Conservation (phyloP, 305 asterid genomes). For the Solanum hybrid region DNA sequence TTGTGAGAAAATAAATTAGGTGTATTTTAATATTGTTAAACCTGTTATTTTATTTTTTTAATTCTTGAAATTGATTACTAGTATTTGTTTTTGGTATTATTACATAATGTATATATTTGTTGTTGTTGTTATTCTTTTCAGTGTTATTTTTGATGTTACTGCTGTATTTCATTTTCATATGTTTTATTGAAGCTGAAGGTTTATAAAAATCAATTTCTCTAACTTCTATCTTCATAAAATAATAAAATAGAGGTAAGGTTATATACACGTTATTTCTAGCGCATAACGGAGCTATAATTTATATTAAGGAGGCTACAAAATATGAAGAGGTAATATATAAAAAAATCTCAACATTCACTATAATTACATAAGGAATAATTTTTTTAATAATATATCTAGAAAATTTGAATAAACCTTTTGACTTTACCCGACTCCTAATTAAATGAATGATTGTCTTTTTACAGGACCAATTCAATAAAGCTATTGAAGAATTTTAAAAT, state of each 20-base stretch:
- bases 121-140: neutral
- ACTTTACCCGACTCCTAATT: neutral
- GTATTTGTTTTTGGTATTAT: neutral
- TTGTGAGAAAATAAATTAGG: neutral
- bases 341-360: no score
- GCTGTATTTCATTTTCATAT: neutral
- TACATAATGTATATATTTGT: neutral
- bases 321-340: no score
- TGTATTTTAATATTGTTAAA: neutral
- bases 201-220: neutral
- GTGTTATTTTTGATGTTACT: neutral
- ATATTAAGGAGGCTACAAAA: no score
- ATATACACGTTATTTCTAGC: neutral
- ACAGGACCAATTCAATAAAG: neutral
- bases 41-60: neutral
- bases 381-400: neutral
- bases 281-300: neutral
- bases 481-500: neutral
- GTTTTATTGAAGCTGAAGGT: neutral
- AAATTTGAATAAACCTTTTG: neutral
- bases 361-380: no score
- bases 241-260: neutral
- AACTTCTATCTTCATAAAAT: neutral
- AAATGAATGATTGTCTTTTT: neutral
- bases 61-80: neutral